Conservation (phyloP, 2,329 filamentous ascomycete genomes). For the Trichophyton simii region DNA sequence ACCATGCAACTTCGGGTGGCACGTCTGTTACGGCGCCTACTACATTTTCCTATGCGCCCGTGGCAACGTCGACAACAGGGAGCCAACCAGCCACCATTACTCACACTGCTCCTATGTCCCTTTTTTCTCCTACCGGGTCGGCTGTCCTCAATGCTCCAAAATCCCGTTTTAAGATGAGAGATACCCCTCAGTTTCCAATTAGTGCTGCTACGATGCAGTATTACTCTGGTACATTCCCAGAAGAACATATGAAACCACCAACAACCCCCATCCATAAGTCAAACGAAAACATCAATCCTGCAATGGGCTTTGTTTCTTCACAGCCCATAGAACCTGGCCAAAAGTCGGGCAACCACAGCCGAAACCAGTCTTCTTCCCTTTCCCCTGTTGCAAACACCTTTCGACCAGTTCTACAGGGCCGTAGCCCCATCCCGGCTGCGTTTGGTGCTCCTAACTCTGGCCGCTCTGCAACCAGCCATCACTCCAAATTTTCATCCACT, state of each 20-base stretch:
- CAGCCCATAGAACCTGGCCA: background rate
- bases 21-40: background rate
- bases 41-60: background rate
- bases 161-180: conserved; percentile 8
- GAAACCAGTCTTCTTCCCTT: background rate
- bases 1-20: background rate
- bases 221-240: background rate
- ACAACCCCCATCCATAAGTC: background rate
- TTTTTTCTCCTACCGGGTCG: background rate
- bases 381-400: conserved; percentile 1
- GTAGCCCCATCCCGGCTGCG: background rate
- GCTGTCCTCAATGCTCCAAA: background rate
- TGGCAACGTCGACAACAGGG: too few species aligned
- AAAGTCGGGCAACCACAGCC: background rate
- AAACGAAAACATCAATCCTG: conserved; percentile 5
- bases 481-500: background rate
- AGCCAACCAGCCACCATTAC: background rate
- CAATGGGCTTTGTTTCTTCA: background rate
- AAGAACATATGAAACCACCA: background rate
- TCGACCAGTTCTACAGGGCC: background rate
- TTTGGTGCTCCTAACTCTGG: background rate
- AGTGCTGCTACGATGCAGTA: conserved; percentile 14
- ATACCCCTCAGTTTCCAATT: conserved; percentile 10
- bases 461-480: background rate
- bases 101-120: background rate